Evolutionary conservation across 2,329 filamentous ascomycete genomes (phyloP).

Genomic region (Pseudopyricularia javanii): DNA sequence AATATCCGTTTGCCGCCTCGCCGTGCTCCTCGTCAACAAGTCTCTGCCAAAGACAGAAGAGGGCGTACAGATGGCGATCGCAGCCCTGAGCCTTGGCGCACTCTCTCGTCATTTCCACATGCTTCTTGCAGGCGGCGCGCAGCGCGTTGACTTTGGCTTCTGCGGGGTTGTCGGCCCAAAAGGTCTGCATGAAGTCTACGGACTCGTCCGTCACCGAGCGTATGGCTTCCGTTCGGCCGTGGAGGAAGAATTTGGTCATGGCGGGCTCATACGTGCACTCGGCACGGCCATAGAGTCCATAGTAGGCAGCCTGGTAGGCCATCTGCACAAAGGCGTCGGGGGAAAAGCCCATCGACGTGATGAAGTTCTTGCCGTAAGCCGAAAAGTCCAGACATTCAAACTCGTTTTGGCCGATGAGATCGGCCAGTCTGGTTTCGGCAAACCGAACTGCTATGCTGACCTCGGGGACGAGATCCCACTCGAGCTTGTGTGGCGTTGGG

Average conservation of each 20-base stretch:
- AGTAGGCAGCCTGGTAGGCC: constrained; percentile 97
- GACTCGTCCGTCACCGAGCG: constrained; percentile 73
- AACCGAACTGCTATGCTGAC: constrained; percentile 85
- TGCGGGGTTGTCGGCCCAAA: constrained; percentile 84
- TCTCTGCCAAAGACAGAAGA: constrained; percentile 92
- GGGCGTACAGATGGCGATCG: constrained; percentile 84
- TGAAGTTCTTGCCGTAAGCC: constrained; percentile 92
- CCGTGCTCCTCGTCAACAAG: constrained; percentile 61
- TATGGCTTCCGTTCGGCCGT: constrained; percentile 90
- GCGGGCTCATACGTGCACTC: constrained; percentile 96
- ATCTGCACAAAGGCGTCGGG: constrained; percentile 97
- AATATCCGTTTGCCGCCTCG: constrained; percentile 44
- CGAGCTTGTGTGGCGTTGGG: constrained; percentile 87
- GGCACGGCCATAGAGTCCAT: constrained; percentile 84
- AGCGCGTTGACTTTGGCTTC: constrained; percentile 78
- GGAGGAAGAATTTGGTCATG: constrained; percentile 92
- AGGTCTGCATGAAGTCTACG: constrained; percentile 80
- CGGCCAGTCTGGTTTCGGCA: constrained; percentile 84
- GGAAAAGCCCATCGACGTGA: constrained; percentile 92
- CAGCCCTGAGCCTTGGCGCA: constrained; percentile 86
- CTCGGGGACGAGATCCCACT: constrained; percentile 95
- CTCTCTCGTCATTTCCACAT: constrained; percentile 66
- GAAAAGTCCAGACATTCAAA: constrained; percentile 84
- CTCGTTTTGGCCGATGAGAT: constrained; percentile 93
- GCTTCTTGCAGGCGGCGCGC: constrained; percentile 70